Evolutionary conservation across 2,329 filamentous ascomycete species (phyloP).

Genomic region (Ambrosiella beaveri): DNA sequence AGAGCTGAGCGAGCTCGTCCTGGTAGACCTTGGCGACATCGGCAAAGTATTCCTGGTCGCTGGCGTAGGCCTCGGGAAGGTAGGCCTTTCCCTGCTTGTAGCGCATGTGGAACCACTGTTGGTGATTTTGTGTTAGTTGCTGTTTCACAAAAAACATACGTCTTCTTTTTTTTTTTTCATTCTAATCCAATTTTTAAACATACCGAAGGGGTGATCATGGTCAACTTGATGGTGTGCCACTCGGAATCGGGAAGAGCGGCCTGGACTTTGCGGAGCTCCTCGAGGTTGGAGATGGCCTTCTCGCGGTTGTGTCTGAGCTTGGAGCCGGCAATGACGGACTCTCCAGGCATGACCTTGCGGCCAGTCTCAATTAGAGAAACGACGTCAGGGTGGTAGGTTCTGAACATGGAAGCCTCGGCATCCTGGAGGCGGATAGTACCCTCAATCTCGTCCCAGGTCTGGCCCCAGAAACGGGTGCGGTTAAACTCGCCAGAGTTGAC

Average conservation of each 20-base stretch:
- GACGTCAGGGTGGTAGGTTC: conserved; percentile 37
- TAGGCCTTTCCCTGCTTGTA: conserved; percentile 18
- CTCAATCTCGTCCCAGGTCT: conserved; percentile 36
- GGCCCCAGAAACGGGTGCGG: conserved; percentile 34
- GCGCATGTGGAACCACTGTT: conserved; percentile 18
- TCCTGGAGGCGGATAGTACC: conserved; percentile 32
- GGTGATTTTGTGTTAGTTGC: conserved; percentile 7
- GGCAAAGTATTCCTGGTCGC: conserved; percentile 38
- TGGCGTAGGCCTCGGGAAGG: conserved; percentile 16
- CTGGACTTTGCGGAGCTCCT: conserved; percentile 33
- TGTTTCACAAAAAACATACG: not conserved
- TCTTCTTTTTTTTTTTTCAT: not conserved
- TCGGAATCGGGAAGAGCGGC: conserved; percentile 27
- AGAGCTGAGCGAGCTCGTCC: conserved; percentile 42
- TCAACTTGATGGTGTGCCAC: conserved; percentile 36
- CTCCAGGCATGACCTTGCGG: conserved; percentile 37
- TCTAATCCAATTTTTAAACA: conserved; percentile 21
- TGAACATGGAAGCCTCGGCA: conserved; percentile 33
- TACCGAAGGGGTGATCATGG: conserved; percentile 33
- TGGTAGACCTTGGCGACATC: conserved; percentile 50
- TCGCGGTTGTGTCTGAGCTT: conserved; percentile 29
- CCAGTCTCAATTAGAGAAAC: conserved; percentile 35
- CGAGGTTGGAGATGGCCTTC: conserved; percentile 29
- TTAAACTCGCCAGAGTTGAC: conserved; percentile 57
- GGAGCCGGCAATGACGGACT: conserved; percentile 33